Evolutionary conservation across 2,329 filamentous ascomycete genomes (phyloP).

Genomic region (Didymosphaeria variabile): DNA sequence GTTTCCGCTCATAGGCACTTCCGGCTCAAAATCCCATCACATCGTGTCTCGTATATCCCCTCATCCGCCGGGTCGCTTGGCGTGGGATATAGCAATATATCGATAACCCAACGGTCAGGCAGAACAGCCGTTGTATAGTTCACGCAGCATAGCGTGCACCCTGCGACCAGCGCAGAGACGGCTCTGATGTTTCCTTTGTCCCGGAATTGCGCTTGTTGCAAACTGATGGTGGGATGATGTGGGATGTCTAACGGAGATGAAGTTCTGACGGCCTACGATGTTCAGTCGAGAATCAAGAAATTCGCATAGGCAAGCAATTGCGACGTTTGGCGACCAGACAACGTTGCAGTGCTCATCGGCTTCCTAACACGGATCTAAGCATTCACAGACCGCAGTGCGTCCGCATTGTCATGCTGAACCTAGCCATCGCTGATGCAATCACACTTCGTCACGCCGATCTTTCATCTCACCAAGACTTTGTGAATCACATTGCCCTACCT

Average conservation of each 20-base stretch:
- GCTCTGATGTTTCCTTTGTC: slow-evolving; percentile 8
- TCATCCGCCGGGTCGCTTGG: neutral
- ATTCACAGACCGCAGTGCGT: neutral
- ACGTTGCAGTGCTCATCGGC: neutral
- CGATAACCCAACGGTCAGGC: slow-evolving; percentile 1
- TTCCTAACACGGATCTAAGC: neutral
- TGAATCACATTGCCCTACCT: too few relatives aligned
- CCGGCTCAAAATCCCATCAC: neutral
- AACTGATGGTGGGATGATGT: neutral
- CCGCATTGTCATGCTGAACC: neutral
- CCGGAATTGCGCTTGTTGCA: slow-evolving; percentile 12
- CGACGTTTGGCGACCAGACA: neutral
- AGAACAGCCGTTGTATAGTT: slow-evolving; percentile 10
- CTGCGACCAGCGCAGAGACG: slow-evolving; percentile 8
- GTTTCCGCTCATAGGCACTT: neutral
- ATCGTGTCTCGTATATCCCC: neutral
- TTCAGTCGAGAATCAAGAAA: neutral
- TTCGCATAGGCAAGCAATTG: neutral
- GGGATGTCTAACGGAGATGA: neutral
- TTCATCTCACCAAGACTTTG: too few relatives aligned
- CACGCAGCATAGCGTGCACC: slow-evolving; percentile 8
- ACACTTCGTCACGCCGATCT: neutral
- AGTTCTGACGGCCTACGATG: neutral
- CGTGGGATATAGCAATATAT: slow-evolving; percentile 9
- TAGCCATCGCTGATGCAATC: neutral